Base-by-base conservation (phyloP, 306 rosid species). In the Betula pendula region DNA sequence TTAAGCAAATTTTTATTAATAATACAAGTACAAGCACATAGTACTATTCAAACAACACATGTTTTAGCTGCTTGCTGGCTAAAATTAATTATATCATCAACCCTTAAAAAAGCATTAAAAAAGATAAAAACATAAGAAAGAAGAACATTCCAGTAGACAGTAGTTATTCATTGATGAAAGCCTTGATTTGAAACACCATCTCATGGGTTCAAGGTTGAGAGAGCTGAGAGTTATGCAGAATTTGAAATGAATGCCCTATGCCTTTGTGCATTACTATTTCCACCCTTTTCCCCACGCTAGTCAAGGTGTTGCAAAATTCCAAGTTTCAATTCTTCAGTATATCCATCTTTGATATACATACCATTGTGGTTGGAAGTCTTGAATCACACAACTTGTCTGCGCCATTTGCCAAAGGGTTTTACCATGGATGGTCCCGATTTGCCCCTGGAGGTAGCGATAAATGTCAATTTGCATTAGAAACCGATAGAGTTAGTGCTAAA, bases 211-310 rank as follows among this genome's bases (percentile, higher is more conserved):
- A 72, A 43, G 75, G 11, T 52, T 82, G 77, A 49, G 96, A 89
- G 44, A 81, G 83, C n/a, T 79, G 90, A 75, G 85, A 92, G 73
- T 85, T 94, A 52, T 85, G 84, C 69, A 92, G 78, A 74, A 94
- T 86, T 77, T 94, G 98, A 75, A 90, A 94, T 16, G 92, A 88
- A 84, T 94, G 97, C 3, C 98, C 97, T 4, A 92, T 97, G 10
- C 92, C 95, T 80, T 81, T 89, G 75, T 81, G 82, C 24, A 89
- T 33, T 69, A 70, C 33, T 20, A 79, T 85, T 45, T 92, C 91
- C 15, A 94, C 92, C 73, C 62, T 89, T 79, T 88, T 94, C 73
- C 96, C 93, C 16, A 86, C 68, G 70, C 75, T 82, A 1, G 73
- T 81, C 93, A 94, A 83, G 25, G 78, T 75, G 14, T 77, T 83